Evolutionary conservation across 129 eudicot species (phyloP).

Genomic region (Escallonia herrerae): DNA sequence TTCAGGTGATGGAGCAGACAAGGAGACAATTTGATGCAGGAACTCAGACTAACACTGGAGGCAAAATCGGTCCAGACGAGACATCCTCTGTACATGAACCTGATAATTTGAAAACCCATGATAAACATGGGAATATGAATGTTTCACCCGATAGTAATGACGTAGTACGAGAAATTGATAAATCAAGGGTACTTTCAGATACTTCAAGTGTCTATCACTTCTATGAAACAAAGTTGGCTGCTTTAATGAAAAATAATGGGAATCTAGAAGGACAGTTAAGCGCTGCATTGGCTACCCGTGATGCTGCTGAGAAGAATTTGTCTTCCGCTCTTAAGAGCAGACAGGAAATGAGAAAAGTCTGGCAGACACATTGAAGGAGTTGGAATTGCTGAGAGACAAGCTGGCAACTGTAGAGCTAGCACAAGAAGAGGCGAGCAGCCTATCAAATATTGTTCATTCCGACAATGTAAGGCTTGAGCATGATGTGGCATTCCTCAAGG

Average conservation of each 20-base stretch:
- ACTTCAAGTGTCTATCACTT: conserved; percentile 50
- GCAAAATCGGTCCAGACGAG: conserved; percentile 36
- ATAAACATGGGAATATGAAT: conserved; percentile 33
- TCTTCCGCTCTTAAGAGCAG: conserved; percentile 47
- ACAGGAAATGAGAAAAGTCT: conserved; percentile 64
- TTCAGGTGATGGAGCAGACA: conserved; percentile 51
- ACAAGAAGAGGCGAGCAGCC: conserved; percentile 84
- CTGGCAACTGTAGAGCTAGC: conserved; percentile 68
- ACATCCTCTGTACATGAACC: conserved; percentile 27
- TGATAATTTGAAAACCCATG: conserved; percentile 35
- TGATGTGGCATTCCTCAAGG: conserved; percentile 92
- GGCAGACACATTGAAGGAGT: conserved; percentile 56
- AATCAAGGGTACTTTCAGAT: conserved; percentile 29
- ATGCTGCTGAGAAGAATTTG: conserved; percentile 76
- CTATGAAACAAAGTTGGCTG: conserved; percentile 64
- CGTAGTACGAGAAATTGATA: conserved; percentile 47
- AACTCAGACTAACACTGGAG: conserved; percentile 11
- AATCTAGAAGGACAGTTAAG: conserved; percentile 86
- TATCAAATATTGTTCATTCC: conserved; percentile 85
- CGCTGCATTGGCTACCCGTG: conserved; percentile 69
- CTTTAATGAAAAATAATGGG: conserved; percentile 60
- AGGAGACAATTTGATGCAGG: conserved; percentile 38
- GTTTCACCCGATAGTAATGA: conserved; percentile 30
- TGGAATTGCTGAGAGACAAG: conserved; percentile 76
- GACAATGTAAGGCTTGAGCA: conserved; percentile 94